Evolutionary conservation across 2,329 filamentous ascomycete species (phyloP).

Genomic region (Pseudocercospora musae): DNA sequence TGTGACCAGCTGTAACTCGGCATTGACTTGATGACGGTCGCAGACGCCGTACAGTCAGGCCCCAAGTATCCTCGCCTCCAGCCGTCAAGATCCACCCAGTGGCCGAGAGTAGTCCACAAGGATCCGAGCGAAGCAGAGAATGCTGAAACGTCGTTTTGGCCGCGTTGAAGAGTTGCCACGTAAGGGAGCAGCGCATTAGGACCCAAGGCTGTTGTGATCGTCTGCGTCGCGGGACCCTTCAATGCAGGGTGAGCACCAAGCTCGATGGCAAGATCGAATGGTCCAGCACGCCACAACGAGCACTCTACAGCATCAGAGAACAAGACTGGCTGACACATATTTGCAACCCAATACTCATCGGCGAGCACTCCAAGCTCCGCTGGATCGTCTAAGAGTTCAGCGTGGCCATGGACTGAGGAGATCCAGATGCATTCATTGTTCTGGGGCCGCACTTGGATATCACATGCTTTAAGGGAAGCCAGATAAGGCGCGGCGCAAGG

Average conservation of each 20-base stretch:
- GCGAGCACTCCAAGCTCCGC: constrained; percentile 21
- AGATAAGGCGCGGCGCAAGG: constrained; percentile 20
- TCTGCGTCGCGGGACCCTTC: constrained; percentile 41
- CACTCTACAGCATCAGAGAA: constrained; percentile 44
- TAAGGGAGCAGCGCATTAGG: constrained; percentile 13
- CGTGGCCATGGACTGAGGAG: constrained; percentile 20
- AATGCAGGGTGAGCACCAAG: constrained; percentile 48
- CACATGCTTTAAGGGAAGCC: constrained; percentile 13
- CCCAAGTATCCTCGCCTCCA: constrained; percentile 16
- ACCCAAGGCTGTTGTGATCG: constrained; percentile 28
- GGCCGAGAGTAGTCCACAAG: constrained; percentile 17
- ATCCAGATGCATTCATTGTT: constrained; percentile 24
- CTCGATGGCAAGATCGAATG: constrained; percentile 43
- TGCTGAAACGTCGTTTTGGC: constrained; percentile 26
- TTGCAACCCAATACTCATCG: constrained; percentile 45
- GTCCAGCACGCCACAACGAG: constrained; percentile 22
- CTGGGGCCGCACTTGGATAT: constrained; percentile 12
- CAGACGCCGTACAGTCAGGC: not conserved
- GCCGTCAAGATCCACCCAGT: constrained; percentile 15
- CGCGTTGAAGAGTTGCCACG: constrained; percentile 23
- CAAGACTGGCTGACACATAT: constrained; percentile 45
- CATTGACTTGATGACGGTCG: constrained; percentile 2
- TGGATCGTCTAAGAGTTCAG: constrained; percentile 24
- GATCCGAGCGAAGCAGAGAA: constrained; percentile 22
- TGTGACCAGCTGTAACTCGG: constrained; percentile 20